Evolutionary conservation across 1,139 yeast genomes (phyloP).

Genomic region (Diutina ranongensis): DNA sequence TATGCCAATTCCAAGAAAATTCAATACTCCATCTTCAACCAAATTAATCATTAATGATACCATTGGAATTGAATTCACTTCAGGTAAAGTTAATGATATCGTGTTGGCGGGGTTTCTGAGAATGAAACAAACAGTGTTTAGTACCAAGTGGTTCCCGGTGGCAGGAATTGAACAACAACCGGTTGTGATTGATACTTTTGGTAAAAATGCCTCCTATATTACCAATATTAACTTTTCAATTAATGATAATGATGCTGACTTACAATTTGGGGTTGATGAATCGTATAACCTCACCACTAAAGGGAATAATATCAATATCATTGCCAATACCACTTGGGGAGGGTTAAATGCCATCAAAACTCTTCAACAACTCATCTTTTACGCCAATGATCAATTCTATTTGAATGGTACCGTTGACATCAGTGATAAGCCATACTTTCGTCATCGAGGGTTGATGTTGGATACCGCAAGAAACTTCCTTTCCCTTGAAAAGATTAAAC

Average conservation of each 20-base stretch:
- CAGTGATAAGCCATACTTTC: constrained; percentile 25
- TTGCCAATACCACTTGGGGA: constrained; percentile 32
- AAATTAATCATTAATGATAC: background rate
- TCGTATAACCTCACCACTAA: constrained; percentile 17
- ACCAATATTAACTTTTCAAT: constrained; percentile 11
- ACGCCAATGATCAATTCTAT: constrained; percentile 12
- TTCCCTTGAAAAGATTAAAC: constrained; percentile 17
- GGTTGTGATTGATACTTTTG: background rate
- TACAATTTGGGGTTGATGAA: constrained; percentile 33
- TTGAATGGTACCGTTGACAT: constrained; percentile 27
- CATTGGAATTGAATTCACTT: background rate
- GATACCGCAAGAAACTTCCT: constrained; percentile 35
- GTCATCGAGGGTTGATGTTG: constrained; percentile 35
- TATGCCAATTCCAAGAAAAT: background rate
- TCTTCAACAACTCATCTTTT: constrained; percentile 30
- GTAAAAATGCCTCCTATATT: background rate
- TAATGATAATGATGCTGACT: constrained; percentile 17
- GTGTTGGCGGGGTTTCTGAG: background rate
- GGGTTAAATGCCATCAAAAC: constrained; percentile 34
- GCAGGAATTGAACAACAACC: background rate
- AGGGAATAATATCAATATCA: constrained; percentile 14
- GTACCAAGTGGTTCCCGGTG: background rate
- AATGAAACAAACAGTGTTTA: background rate
- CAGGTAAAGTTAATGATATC: background rate
- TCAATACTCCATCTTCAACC: background rate